A percentile compares a stretch with the other conserved stretches of the same genome.
Conservation (phyloP, 2,329 filamentous ascomycete genomes). For the Ascochyta clinopodiicola region DNA sequence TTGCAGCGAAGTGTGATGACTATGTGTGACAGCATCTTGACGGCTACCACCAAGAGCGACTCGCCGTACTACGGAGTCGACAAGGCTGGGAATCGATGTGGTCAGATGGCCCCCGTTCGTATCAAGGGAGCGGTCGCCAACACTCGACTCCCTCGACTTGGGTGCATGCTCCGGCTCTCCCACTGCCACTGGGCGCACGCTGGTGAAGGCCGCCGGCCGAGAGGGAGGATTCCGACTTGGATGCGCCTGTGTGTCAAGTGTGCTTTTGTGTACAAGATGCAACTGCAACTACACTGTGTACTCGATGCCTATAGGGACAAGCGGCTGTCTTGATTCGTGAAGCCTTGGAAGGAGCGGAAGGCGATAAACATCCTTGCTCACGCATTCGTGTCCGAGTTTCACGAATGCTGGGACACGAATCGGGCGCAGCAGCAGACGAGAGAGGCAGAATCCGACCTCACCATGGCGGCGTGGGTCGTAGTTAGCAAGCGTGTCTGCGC, state of each 20-base stretch:
- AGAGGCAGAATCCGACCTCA: neutral
- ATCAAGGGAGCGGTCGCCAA: slow-evolving; percentile 15
- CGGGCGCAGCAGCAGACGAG: neutral
- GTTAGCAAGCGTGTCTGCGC: neutral
- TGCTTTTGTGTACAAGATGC: slow-evolving; percentile 11
- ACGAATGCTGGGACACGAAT: slow-evolving; percentile 19
- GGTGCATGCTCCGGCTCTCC: slow-evolving; percentile 9
- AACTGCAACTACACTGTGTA: slow-evolving; percentile 4
- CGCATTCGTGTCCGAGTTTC: slow-evolving; percentile 30
- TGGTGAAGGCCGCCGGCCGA: slow-evolving; percentile 5
- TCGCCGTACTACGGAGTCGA: slow-evolving; percentile 18
- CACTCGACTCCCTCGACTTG: slow-evolving; percentile 14
- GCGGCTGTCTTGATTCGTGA: slow-evolving; percentile 31
- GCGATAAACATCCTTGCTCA: slow-evolving; percentile 32
- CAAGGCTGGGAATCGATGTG: slow-evolving; percentile 8
- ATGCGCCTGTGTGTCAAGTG: slow-evolving; percentile 15
- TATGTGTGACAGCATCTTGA: slow-evolving; percentile 21
- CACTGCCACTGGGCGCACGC: slow-evolving; percentile 1
- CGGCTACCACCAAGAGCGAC: slow-evolving; percentile 15
- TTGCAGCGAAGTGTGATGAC: slow-evolving; percentile 22
- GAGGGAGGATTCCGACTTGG: slow-evolving; percentile 8
- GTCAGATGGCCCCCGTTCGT: slow-evolving; percentile 14
- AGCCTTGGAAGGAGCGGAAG: slow-evolving; percentile 24
- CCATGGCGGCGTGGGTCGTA: neutral
- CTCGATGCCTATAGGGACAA: slow-evolving; percentile 17